A percentile compares a stretch with the other conserved stretches of the same genome.
Evolutionary conservation across 305 asterid genomes (phyloP).

Genomic region (Fraxinus paxiana): DNA sequence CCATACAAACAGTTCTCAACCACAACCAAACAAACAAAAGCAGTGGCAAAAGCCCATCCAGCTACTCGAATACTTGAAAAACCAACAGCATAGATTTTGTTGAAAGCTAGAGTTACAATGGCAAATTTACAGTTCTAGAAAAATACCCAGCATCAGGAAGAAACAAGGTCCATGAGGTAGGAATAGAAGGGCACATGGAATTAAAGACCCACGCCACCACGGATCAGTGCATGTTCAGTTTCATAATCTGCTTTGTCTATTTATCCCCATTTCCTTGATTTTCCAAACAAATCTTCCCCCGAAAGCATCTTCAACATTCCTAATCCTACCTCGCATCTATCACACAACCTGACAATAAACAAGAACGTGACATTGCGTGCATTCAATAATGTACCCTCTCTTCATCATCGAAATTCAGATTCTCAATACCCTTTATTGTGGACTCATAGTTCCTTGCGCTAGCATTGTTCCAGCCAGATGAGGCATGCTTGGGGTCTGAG

Average conservation of each 20-base stretch:
- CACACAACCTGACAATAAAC: conserved; percentile 38
- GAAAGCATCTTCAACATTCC: conserved; percentile 25
- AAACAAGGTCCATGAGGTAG: neutral
- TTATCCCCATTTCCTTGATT: conserved; percentile 25
- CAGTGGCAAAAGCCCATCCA: conserved; percentile 14
- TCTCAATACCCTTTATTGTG: conserved; percentile 68
- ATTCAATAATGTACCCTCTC: conserved; percentile 44
- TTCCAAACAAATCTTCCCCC: conserved; percentile 26
- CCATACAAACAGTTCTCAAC: neutral
- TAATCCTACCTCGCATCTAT: conserved; percentile 29
- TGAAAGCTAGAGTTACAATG: neutral
- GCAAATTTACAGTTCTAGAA: conserved; percentile 15
- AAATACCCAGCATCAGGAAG: neutral
- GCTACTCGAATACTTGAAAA: neutral
- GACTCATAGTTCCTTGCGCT: conserved; percentile 56
- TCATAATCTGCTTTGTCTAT: neutral
- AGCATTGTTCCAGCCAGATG: conserved; percentile 49
- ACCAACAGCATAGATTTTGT: neutral
- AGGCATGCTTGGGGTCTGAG: conserved; percentile 49
- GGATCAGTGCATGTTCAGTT: neutral
- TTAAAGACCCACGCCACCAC: conserved; percentile 22
- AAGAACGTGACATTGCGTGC: conserved; percentile 11
- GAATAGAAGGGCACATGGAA: conserved; percentile 6
- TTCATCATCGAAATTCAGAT: conserved; percentile 60
- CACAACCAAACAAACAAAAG: conserved; percentile 1